Evolutionary conservation across 495 filamentous ascomycete genomes (phyloP), one percentile per base, ranked within the genome.

Genomic region (Neurospora sp.): DNA sequence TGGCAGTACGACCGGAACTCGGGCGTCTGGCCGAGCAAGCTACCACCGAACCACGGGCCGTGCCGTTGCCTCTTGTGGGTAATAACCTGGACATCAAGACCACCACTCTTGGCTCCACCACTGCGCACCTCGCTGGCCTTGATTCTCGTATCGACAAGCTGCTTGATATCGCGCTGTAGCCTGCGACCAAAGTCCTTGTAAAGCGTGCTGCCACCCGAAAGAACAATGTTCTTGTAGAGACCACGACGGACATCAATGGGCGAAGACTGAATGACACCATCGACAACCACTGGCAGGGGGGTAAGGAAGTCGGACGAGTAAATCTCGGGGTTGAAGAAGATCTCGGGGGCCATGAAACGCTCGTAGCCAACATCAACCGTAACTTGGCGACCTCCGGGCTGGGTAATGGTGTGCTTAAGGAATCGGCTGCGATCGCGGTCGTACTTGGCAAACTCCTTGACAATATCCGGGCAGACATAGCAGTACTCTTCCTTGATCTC

Each of bases 281-380:
- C 96, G 68, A 98, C 96, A 48, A 98, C 94, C 68, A 86, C 93
- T 39, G 96, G 96, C 3, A 99, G 87, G 7, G 96, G 96, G 5
- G 96, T 99, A 74, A 98, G 85, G 85, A 98, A 99, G 81, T 99
- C 96, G 72, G 94, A 97, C 39, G 93, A 97, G 85, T 97, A 98
- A 78, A 98, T 98, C 85, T 99, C 96, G 41, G 96, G 96, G 82
- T 98, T 99, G 87, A 99, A 99, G 86, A 98, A 99, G 75, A 99
- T 99, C 82, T 99, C 96, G 59, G 96, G 96, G 3, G 96, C 96
- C 48, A 99, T 87, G 88, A 99, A 99, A 42, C 96, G 93, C 80
- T 99, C 96, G 83, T 99, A 99, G 48, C 96, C 96, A 42, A 99
- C 92, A 79, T 99, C 96, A 42, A 99, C 93, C 18, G 84, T 89